Evolutionary conservation across 2,329 filamentous ascomycete species (phyloP), one percentile per base, ranked within the genome.

Genomic region (Pseudogymnoascus sp.): DNA sequence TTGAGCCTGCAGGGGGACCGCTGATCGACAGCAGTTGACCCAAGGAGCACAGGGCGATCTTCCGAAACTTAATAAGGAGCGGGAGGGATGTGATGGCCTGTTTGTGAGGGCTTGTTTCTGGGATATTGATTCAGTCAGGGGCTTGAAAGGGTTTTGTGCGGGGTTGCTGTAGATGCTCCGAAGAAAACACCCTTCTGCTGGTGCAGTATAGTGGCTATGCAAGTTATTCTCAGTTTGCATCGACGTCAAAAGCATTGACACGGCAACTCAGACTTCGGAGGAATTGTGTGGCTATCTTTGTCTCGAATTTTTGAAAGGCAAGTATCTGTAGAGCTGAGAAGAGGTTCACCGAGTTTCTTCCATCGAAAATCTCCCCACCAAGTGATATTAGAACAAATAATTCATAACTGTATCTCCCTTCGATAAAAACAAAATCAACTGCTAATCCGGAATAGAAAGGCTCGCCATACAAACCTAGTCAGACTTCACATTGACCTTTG

Each of bases 401-500:
- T 28, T 22, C 41, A 47, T 28, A 16, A n/a, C 14, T 16, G n/a
- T 4, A 30, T 12, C n/a, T 50, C 43, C 4, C 4, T 30, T 18
- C 43, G 18, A 30, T n/a, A 33, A 50, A 12, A n/a, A 12, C n/a
- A 30, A n/a, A 50, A 12, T 2, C 25, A 30, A 50, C 16, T 30
- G 25, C 43, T 50, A 50, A 50, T 30, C 2, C 4, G 25, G 14
- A n/a, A 12, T 30, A 22, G 3, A 50, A 11, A 9, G 11, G 2
- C 43, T 18, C 4, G 16, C 12, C 25, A 8, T 7, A 18, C 1
- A 12, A 18, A 2, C 9, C 28, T 54, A 54, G 7, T 54, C 25
- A 18, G 47, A 54, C 28, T 54, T 54, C 9, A 58, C 57, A 38
- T 58, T 38, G 36, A 60, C 63, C 28, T 59, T 62, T 30, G 64